Evolutionary conservation across 2,329 filamentous ascomycete genomes (phyloP), one percentile per base, ranked within the genome.

Genomic region (Fusarium udum): DNA sequence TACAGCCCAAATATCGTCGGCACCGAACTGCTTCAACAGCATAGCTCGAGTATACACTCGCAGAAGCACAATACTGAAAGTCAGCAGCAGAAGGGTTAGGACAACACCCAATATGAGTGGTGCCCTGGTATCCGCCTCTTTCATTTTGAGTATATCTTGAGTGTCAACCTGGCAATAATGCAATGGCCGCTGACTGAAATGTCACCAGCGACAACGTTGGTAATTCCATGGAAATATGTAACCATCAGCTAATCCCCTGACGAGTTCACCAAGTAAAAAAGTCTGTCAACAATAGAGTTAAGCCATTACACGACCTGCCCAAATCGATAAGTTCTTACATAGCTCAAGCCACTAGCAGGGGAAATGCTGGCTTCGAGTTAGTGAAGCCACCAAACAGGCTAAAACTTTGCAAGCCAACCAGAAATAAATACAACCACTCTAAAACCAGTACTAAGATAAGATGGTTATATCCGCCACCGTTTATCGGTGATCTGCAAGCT

Each of bases 121-220:
- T 32, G 28, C 11, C 15, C 28, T 7, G 4, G 28, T 49, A 18
- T 32, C 46, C 22, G 3, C 15, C 28, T 49, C 22, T 10, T 18
- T 32, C 28, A 49, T 49, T 7, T 31, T 8, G 7, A 48, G 11
- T 45, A 9, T 20, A 49, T 49, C 10, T 31, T 16, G 7, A 48
- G 16, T 26, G 2, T 20, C 5, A 14, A 28, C 15, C 12, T 15
- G 9, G 18, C 11, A 2, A 14, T 15, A 22, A 22, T 22, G 5
- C 2, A 22, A 28, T 46, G 0, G 18, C 6, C 9, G 5, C 2
- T 4, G 26, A 28, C 8, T 43, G 18, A 46, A 28, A 20, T 8
- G 5, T 20, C 26, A 3, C 16, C 2, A 20, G 11, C 16, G 4
- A 12, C 4, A 24, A 43, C 1, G 4, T 12, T 12, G n/a, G 42